Percentiles rank a stretch among this genome's conserved stretches.
Evolutionary conservation across 805 yeast species (phyloP).

Genomic region (Wickerhamiella siamensis): DNA sequence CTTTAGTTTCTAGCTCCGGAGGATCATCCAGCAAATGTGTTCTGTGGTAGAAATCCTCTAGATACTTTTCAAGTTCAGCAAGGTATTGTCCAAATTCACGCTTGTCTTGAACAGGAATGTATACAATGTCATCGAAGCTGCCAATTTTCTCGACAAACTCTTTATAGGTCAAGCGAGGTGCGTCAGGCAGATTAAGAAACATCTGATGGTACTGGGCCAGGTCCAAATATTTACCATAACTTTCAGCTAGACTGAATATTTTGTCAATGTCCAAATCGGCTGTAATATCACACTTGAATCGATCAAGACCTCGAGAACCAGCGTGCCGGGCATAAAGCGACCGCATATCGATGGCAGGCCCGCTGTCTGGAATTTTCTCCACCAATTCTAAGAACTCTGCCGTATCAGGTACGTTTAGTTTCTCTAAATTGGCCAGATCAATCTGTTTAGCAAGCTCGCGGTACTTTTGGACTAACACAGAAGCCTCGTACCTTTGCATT

Average conservation of each 20-base stretch:
- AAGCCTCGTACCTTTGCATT: neutral
- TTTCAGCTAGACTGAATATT: slow-evolving; percentile 36
- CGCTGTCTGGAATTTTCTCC: slow-evolving; percentile 4
- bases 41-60: slow-evolving; percentile 34
- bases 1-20: neutral
- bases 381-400: slow-evolving; percentile 6
- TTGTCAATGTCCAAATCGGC: slow-evolving; percentile 34
- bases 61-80: slow-evolving; percentile 33
- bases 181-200: slow-evolving; percentile 22
- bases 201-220: slow-evolving; percentile 21
- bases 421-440: neutral
- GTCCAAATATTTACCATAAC: slow-evolving; percentile 42
- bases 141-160: slow-evolving; percentile 38
- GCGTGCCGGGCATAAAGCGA: neutral
- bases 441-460: neutral
- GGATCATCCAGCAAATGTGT: slow-evolving; percentile 32
- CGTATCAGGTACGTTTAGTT: neutral
- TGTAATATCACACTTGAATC: slow-evolving; percentile 37
- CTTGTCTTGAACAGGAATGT: slow-evolving; percentile 16
- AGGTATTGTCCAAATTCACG: slow-evolving; percentile 34
- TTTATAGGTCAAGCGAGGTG: slow-evolving; percentile 27
- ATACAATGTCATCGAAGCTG: slow-evolving; percentile 17
- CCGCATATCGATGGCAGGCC: slow-evolving; percentile 1
- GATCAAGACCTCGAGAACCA: slow-evolving; percentile 12
- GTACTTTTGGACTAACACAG: neutral